These are phyloP conservation scores for Orbilia ellipsospora DNA, from an alignment of 2,329 filamentous ascomycete genomes.

Conservation along the genomic window DNA sequence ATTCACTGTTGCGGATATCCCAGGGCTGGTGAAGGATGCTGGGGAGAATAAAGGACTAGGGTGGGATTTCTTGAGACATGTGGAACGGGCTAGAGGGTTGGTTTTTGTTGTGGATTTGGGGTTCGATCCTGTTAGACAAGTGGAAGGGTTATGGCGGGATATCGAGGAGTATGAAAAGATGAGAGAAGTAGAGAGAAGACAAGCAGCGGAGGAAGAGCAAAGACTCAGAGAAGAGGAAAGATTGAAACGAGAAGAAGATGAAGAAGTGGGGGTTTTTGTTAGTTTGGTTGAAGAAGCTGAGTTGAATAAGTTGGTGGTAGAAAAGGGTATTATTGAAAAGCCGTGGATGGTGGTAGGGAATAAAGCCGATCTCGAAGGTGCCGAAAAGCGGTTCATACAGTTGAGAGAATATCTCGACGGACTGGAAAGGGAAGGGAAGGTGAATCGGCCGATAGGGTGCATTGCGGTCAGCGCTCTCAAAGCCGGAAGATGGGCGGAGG, in stretches of 20 bases:
- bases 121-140: constrained; percentile 79
- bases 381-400: constrained; percentile 78
- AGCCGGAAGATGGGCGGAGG: constrained; percentile 39
- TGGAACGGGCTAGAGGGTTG: constrained; percentile 90
- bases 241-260: constrained; percentile 29
- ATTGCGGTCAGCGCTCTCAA: constrained; percentile 52
- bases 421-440: constrained; percentile 66
- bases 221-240: constrained; percentile 42
- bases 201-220: constrained; percentile 56
- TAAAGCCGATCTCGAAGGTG: constrained; percentile 84
- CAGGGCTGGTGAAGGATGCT: constrained; percentile 89
- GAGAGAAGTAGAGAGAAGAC: constrained; percentile 55
- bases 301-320: constrained; percentile 16
- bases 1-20: constrained; percentile 96
- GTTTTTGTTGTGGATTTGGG: constrained; percentile 93
- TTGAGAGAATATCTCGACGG: constrained; percentile 77
- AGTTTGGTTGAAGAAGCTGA: constrained; percentile 25
- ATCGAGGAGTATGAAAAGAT: constrained; percentile 79
- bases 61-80: constrained; percentile 89
- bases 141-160: constrained; percentile 88
- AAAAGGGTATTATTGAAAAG: constrained; percentile 72
- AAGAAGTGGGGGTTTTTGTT: constrained; percentile 29
- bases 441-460: constrained; percentile 40
- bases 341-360: constrained; percentile 97
- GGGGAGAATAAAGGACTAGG: constrained; percentile 92